Evolutionary conservation across 1,284 basidiomycete species (phyloP), one percentile per base, ranked within the genome.

Genomic region (Singerocomus inundabilis): DNA sequence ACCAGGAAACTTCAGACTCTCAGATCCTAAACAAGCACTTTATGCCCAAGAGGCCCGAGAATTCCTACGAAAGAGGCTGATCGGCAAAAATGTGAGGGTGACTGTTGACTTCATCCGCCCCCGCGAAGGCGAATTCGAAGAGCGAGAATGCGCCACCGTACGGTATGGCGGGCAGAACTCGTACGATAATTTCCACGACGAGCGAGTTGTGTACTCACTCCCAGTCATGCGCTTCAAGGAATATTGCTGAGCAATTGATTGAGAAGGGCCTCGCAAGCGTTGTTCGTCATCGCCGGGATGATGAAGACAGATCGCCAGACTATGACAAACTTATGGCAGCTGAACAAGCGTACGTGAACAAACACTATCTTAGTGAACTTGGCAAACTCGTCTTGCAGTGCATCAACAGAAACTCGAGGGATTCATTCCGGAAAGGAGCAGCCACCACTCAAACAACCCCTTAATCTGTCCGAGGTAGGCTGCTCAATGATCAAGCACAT

Each of bases 261-360:
- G 93, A 97, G 66, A 93, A 93, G 62, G 96, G 96, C 42, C 75
- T 97, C 11, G 93, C 93, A 3, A 89, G 86, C 46, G 90, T 92
- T 9, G 84, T 98, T 38, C 85, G 95, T 43, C 96, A 99, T 71
- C 88, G 85, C 60, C 84, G 92, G 36, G 95, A 97, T 60, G 96
- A 98, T 64, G 96, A 98, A 70, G 91, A 96, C 60, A 84, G 94
- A 44, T 96, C 94, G 18, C 81, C 88, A 12, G 95, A 98, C 66
- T 93, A 91, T 59, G 96, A 99, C 72, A 92, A 93, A 69, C 77
- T 98, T 37, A 93, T 98, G 80, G 85, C 88, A 33, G 95, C 95
- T 13, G 96, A 99, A 73, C 93, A 89, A 77, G 74, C 72, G 90
- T 93, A 61, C 71, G 87, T 73, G 9, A 42, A 15, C 8, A 26